Evolutionary conservation across 352 stramenopile genomes (phyloP).

Genomic region (Phytophthora quininea): DNA sequence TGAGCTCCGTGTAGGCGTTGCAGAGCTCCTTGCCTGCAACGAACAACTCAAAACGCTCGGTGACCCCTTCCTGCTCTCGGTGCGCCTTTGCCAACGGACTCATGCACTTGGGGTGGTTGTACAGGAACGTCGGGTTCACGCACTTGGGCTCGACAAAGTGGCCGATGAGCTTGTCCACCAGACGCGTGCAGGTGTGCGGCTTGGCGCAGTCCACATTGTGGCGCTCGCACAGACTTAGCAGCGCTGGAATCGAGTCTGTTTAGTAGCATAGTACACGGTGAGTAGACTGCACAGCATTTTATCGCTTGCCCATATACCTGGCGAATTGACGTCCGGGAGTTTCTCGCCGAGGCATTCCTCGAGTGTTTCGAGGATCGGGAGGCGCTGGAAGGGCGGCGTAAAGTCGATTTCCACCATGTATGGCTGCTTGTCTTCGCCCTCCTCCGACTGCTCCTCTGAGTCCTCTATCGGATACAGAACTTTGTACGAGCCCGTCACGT

Average conservation of each 20-base stretch:
- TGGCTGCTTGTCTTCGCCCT: constrained; percentile 19
- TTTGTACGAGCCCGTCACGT: constrained; percentile 95
- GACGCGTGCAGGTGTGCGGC: constrained; percentile 94
- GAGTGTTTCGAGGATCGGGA: constrained; percentile 96
- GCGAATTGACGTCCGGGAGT: constrained; percentile 71
- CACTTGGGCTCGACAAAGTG: constrained; percentile 96
- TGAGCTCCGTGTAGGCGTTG: constrained; percentile 99
- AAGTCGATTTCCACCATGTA: constrained; percentile 96
- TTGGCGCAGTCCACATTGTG: constrained; percentile 91
- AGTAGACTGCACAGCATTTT: not conserved
- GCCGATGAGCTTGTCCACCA: constrained; percentile 97
- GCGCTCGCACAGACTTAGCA: constrained; percentile 88
- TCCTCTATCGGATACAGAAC: constrained; percentile 94
- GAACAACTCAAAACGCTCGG: constrained; percentile 99
- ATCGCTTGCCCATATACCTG: constrained; percentile 34
- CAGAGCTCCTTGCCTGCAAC: constrained; percentile 95
- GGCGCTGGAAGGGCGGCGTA: constrained; percentile 96
- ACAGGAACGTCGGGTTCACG: constrained; percentile 98
- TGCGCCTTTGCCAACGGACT: constrained; percentile 96
- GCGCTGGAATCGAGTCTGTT: constrained; percentile 65
- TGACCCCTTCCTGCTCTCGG: constrained; percentile 92
- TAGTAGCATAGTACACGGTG: no score
- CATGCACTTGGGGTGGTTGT: constrained; percentile 98
- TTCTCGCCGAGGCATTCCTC: constrained; percentile 88
- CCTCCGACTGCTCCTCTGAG: not conserved